Base-by-base conservation (phyloP, 2,329 filamentous ascomycete species). In the Salinomyces thailandicus region DNA sequence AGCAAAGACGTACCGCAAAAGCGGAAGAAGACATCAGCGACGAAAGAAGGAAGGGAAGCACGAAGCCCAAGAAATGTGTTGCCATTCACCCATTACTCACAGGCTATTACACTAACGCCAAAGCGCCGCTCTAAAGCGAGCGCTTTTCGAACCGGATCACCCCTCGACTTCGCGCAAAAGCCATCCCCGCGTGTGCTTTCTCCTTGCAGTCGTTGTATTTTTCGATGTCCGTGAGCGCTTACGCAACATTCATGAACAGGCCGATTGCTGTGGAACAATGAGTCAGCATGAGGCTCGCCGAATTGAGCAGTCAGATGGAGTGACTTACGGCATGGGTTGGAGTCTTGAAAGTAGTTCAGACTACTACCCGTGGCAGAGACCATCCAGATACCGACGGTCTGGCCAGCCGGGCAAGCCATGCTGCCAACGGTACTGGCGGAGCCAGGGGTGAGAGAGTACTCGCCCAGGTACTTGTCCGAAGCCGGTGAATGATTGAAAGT, bases 341-440 rank as follows among this genome's bases (percentile, higher is more conserved):
- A 78, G 52, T 81, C 75, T 60, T 83, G 68, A 61, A 81, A 79
- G 58, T 71, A 82, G 38, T 69, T 58, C 26, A 81, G 55, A 32
- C 62, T 52, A 26, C 74, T 74, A 44, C 60, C 61, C 2, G 68
- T 71, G 5, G 60, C 60, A 30, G 64, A 61, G 31, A 60, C 66
- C 47, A 81, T 64, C 60, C 73, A 62, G 46, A 69, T 72, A 2
- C 59, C 60, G 13, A 79, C 55, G 13, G 62, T 62, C 53, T 70
- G 35, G 2, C 72, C 73, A 31, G 66, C 69, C 0, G 68, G 66
- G 49, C 77, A 81, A 11, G 58, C 50, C 49, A 15, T 27, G 11
- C 22, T 19, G 18, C 19, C 27, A 20, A 44, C 31, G 14, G 13
- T 34, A 30, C 18, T 33, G n/a, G 33, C 31, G 18, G n/a, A 32